Base-by-base conservation (phyloP, 2,329 filamentous ascomycete species). In the Phaeosphaeria sp. region DNA sequence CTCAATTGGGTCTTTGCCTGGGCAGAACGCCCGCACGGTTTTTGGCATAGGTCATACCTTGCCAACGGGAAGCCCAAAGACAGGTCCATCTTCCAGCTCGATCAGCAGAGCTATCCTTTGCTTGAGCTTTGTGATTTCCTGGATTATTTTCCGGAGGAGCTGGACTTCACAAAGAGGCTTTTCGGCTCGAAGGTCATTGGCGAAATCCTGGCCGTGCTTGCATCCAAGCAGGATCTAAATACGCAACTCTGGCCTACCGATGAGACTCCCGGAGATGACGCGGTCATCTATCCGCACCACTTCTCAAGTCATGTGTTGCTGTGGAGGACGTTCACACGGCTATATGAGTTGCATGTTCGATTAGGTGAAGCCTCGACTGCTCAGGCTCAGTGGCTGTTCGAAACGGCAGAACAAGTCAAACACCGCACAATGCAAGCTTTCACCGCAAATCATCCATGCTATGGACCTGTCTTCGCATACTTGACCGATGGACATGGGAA, bases 21-120 rank as follows among this genome's bases (percentile, higher is more conserved):
- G 3, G 59, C 59, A 2, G 25, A 62, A 50, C 46, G 59, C 11
- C 56, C 59, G 9, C 42, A 59, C 20, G 56, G 59, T 9, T 62
- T 54, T 24, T 62, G 59, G 59, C 59, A 62, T 40, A 47, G 59
- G 15, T 62, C 59, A 30, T 62, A 62, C 45, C 56, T 62, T 3
- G 53, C 51, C 6, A 59, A 48, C 18, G 56, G 56, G 11, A 33
- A 49, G 8, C 59, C 59, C 13, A 62, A 62, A 33, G 56, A 62
- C 36, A n/a, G n/a, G 2, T 45, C 43, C 1, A 45, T 61, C 5
- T 62, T 62, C 39, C 59, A 62, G 40, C 50, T 60, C 9, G 54
- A 55, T 44, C 57, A 57, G 24, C 57, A 57, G 44, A 58, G 57
- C 42, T 63, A 63, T 27, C 57, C 60, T 15, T 40, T 60, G 7